Evolutionary conservation across 371 early-diverging fungal genomes (phyloP).

Genomic region (Basidiobolus meristosporus): DNA sequence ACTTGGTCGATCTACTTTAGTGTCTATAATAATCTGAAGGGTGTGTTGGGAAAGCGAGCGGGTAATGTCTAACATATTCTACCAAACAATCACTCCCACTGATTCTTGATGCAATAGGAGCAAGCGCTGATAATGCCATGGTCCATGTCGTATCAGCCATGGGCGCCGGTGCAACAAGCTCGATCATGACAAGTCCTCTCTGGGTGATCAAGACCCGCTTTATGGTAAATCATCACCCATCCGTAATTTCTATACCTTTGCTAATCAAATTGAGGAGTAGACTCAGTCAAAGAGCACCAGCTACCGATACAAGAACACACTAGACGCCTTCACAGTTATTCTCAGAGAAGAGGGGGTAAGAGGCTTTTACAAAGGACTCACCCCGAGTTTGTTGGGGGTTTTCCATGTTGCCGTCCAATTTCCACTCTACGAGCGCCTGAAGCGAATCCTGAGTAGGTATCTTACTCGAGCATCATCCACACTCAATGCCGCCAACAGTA

Average conservation of each 20-base stretch:
- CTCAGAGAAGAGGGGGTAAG: constrained; percentile 41
- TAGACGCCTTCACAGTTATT: constrained; percentile 51
- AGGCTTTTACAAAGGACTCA: constrained; percentile 83
- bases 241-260: too few species aligned
- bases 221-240: too few species aligned
- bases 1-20: constrained; percentile 86
- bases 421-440: constrained; percentile 84
- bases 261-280: constrained; percentile 9
- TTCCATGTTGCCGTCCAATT: constrained; percentile 89
- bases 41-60: constrained; percentile 6
- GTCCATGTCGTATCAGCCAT: constrained; percentile 71
- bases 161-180: constrained; percentile 62
- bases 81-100: too few species aligned
- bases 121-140: too few species aligned
- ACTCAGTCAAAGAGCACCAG: constrained; percentile 48
- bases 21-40: constrained; percentile 43
- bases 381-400: constrained; percentile 75
- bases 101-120: too few species aligned
- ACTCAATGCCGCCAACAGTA: too few species aligned
- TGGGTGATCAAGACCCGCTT: constrained; percentile 89
- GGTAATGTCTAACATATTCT: too few species aligned
- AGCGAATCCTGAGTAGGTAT: constrained; percentile 33
- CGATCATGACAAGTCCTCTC: constrained; percentile 65
- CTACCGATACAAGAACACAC: constrained; percentile 47
- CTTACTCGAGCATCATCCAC: too few species aligned